phyloP scores from a whole-genome alignment of 768 basidiomycete species.

The Exsudoporus frostii region DNA sequence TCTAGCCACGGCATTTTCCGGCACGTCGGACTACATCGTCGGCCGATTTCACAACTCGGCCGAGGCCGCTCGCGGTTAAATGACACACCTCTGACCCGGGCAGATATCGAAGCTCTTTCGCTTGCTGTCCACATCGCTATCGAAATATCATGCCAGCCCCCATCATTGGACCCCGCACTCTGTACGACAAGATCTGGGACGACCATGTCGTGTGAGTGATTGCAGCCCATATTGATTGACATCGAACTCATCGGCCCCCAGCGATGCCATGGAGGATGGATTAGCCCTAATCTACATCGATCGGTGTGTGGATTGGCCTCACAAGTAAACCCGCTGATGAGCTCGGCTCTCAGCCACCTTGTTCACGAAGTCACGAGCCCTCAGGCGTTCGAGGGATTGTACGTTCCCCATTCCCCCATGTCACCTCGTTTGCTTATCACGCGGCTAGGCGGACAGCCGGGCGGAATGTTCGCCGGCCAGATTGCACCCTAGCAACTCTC shows the following conservation, averaged over 20 bases:
- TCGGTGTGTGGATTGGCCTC: conserved; percentile 43
- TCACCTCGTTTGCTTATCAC: conserved; percentile 10
- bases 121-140: background rate
- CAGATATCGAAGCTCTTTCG: background rate
- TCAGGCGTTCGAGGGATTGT: conserved; percentile 89
- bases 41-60: conserved; percentile 16
- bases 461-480: conserved; percentile 75
- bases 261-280: conserved; percentile 71
- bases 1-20: conserved; percentile 23
- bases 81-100: background rate
- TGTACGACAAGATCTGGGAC: conserved; percentile 98
- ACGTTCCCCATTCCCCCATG: conserved; percentile 25
- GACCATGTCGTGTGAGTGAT: conserved; percentile 84
- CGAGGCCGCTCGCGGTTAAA: conserved; percentile 8
- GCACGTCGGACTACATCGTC: background rate
- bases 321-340: background rate
- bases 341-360: conserved; percentile 39
- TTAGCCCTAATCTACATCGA: conserved; percentile 82
- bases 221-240: conserved; percentile 3
- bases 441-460: conserved; percentile 61
- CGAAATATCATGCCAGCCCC: conserved; percentile 49
- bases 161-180: conserved; percentile 68
- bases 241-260: conserved; percentile 29
- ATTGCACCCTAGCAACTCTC: conserved; percentile 86
- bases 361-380: conserved; percentile 95